phyloP scores from a whole-genome alignment of 1,284 basidiomycete species.

The Ceratobasidium papillatum region DNA sequence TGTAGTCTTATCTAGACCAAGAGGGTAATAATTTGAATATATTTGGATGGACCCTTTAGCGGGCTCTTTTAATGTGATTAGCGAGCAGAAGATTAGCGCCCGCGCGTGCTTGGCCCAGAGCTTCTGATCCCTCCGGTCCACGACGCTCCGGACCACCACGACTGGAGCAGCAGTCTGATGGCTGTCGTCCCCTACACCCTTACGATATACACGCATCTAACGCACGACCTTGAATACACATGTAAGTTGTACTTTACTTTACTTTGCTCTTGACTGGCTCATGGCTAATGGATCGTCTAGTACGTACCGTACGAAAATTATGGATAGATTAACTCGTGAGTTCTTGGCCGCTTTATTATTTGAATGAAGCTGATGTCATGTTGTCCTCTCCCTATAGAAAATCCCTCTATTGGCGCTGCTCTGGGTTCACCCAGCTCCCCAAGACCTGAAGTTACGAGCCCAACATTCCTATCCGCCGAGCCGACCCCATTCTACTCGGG shows the following conservation, averaged over 20 bases:
- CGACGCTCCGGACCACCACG: conserved; percentile 31
- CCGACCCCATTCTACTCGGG: conserved; percentile 17
- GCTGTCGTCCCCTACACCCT: conserved; percentile 11
- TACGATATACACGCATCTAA: conserved; percentile 6
- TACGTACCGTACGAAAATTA: neutral
- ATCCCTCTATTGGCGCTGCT: conserved; percentile 18
- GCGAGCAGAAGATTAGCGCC: conserved; percentile 16
- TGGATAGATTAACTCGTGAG: conserved; percentile 31
- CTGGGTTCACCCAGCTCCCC: neutral
- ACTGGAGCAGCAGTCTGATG: conserved; percentile 30
- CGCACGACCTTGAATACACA: neutral
- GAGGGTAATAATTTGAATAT: neutral
- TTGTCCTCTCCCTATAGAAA: neutral
- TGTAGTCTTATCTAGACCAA: too few relatives aligned
- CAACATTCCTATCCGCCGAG: conserved; percentile 16
- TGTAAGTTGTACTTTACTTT: neutral
- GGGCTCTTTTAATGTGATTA: conserved; percentile 10
- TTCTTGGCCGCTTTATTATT: neutral
- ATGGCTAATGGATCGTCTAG: neutral
- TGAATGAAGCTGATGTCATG: neutral
- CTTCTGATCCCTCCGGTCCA: neutral
- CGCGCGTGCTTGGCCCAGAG: conserved; percentile 1
- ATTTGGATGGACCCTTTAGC: neutral
- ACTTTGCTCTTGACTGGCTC: neutral
- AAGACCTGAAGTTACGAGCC: neutral